Evolutionary conservation across 2,329 filamentous ascomycete genomes (phyloP).

Genomic region (Bipolaris sorokiniana): DNA sequence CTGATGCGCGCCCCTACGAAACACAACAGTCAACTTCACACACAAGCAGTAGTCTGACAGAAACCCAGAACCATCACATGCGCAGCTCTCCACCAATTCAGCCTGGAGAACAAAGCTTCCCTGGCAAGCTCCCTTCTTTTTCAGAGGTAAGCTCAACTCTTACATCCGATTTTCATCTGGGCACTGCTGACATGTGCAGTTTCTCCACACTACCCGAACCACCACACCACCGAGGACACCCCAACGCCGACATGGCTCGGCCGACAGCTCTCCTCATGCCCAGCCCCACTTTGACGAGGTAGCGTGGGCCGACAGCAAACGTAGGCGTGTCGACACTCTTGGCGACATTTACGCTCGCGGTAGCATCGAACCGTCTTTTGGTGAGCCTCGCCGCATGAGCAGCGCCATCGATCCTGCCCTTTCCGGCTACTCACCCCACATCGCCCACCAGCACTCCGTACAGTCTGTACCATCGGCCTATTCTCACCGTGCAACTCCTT

Average conservation of each 20-base stretch:
- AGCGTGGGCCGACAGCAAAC: conserved; percentile 35
- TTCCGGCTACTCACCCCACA: conserved; percentile 20
- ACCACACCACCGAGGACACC: conserved; percentile 45
- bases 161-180: background rate
- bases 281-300: conserved; percentile 40
- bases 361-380: conserved; percentile 21
- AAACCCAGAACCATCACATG: conserved; percentile 35
- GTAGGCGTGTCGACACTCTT: conserved; percentile 37
- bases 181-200: conserved; percentile 26
- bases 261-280: conserved; percentile 37
- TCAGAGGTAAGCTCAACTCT: conserved; percentile 31
- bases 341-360: conserved; percentile 31
- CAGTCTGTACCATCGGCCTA: conserved; percentile 16
- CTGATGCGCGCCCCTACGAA: background rate
- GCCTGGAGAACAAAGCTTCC: conserved; percentile 36
- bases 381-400: conserved; percentile 28
- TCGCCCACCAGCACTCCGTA: conserved; percentile 9
- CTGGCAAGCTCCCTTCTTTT: conserved; percentile 40
- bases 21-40: background rate
- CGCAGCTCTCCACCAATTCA: conserved; percentile 45
- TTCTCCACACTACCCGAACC: conserved; percentile 37
- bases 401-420: conserved; percentile 34
- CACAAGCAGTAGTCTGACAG: conserved; percentile 17
- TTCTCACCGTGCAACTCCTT: conserved; percentile 40
- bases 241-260: conserved; percentile 33